A percentile compares a stretch with the other conserved stretches of the same genome.
Conservation (phyloP, 208 protist species). For the Wallacemonas collosoma region DNA sequence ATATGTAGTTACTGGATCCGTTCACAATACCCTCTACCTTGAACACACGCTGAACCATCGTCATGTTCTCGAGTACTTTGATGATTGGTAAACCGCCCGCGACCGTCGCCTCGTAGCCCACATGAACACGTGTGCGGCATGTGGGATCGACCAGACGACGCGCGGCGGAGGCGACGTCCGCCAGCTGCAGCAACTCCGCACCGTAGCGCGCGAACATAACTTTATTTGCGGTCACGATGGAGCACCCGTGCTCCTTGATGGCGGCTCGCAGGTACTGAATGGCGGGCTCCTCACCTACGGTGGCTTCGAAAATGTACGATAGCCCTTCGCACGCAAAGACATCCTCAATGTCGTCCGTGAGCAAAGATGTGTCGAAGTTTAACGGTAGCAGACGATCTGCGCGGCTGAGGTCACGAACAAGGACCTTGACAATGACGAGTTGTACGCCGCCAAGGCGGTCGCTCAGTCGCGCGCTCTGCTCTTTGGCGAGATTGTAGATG, state of each 20-base stretch:
- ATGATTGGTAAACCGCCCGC: constrained; percentile 37
- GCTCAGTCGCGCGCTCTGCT: constrained; percentile 29
- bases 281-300: constrained; percentile 36
- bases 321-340: constrained; percentile 23
- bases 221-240: constrained; percentile 44
- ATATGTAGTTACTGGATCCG: constrained; percentile 43
- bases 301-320: constrained; percentile 37
- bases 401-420: constrained; percentile 23
- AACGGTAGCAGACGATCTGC: constrained; percentile 21
- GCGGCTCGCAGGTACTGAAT: constrained; percentile 29
- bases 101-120: constrained; percentile 40
- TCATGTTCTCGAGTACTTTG: constrained; percentile 38
- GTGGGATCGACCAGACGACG: neutral
- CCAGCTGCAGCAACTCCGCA: constrained; percentile 32
- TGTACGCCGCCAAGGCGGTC: constrained; percentile 25
- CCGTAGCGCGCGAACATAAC: constrained; percentile 41
- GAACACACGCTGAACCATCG: constrained; percentile 27
- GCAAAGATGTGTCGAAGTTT: constrained; percentile 15
- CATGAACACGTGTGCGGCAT: constrained; percentile 6
- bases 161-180: constrained; percentile 6
- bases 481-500: constrained; percentile 37
- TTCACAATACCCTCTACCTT: constrained; percentile 47
- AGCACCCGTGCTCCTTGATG: constrained; percentile 32
- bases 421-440: constrained; percentile 33
- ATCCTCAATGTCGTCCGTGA: constrained; percentile 25